Base-by-base conservation (phyloP, 306 rosid species). In the Prunus fruticosa region DNA sequence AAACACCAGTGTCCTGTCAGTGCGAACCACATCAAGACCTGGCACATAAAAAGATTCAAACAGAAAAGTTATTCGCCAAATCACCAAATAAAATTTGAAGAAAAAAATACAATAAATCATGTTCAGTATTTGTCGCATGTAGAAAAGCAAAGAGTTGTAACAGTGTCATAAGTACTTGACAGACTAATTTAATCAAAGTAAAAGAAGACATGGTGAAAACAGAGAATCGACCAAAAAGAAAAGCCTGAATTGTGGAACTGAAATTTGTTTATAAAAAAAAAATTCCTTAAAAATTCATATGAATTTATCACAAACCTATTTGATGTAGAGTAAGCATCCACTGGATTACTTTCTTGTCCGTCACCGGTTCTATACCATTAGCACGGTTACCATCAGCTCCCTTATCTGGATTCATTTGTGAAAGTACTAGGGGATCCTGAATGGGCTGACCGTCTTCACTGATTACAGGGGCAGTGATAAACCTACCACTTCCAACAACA, bases 311-410 rank as follows among this genome's bases (percentile, higher is more conserved):
- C 97, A 63, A 61, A 96, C 99, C 99, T 83, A 92, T 96, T 83
- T 96, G 99, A 91, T 96, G 99, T 56, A 96, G 89, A 77, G 97
- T 96, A 82, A 87, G 93, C 96, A 96, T 71, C 99, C 99, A 96
- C 81, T 96, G 97, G 78, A 91, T 82, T 81, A 87, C 78, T 85
- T 82, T 91, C 83, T 88, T 87, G 82, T 92, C 97, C 54, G 69
- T 85, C 79, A 89, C 89, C 11, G 54, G 75, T 56, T 81, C 84
- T 78, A 91, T 27, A 72, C 61, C 67, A 82, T 38, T 86, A 72
- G 77, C 67, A 76, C 79, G 18, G 56, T 76, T 58, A 32, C 11
- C 68, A 79, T 62, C 72, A 18, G 38, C 73, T 77, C 84, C 91
- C 30, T 75, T 85, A 54, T 70, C 86, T 63, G 86, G 84, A 80